These are phyloP conservation scores for Colletotrichum sp. DNA, from an alignment of 2,329 filamentous ascomycete species.

Conservation along the genomic window DNA sequence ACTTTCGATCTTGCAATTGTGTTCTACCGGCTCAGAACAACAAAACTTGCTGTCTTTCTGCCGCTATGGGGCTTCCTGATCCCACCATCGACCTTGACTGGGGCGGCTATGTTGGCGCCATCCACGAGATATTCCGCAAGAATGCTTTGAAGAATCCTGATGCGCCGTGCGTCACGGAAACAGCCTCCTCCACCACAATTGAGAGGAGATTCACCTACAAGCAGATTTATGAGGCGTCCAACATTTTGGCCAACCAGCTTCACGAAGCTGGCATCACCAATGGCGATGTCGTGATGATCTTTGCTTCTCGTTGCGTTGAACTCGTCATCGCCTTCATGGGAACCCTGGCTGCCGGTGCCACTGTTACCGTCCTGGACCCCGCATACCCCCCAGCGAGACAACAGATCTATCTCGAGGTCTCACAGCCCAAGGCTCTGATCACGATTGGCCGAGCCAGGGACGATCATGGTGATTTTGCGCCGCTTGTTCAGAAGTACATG, in stretches of 20 bases:
- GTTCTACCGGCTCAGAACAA: neutral
- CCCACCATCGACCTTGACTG: constrained; percentile 51
- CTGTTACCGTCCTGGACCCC: constrained; percentile 70
- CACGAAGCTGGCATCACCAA: constrained; percentile 73
- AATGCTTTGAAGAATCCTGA: constrained; percentile 75
- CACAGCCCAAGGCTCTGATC: constrained; percentile 63
- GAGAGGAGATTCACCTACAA: constrained; percentile 78
- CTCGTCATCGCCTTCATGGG: neutral
- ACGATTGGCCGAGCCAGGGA: constrained; percentile 75
- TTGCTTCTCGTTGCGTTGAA: neutral
- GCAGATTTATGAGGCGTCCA: constrained; percentile 86
- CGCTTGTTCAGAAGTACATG: constrained; percentile 59
- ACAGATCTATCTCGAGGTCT: constrained; percentile 29
- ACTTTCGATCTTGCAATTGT: neutral
- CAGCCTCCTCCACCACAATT: constrained; percentile 37
- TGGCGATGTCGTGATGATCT: constrained; percentile 85
- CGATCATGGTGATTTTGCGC: constrained; percentile 52
- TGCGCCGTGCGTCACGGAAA: constrained; percentile 54
- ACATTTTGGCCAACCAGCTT: constrained; percentile 80
- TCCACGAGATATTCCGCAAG: constrained; percentile 71
- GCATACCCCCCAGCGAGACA: constrained; percentile 82
- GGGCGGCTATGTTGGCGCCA: constrained; percentile 71
- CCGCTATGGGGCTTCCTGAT: constrained; percentile 53
- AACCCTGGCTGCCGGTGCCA: constrained; percentile 79
- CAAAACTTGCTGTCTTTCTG: neutral